Evolutionary conservation across 768 basidiomycete species (phyloP).

Genomic region (Termitomyces sp.): DNA sequence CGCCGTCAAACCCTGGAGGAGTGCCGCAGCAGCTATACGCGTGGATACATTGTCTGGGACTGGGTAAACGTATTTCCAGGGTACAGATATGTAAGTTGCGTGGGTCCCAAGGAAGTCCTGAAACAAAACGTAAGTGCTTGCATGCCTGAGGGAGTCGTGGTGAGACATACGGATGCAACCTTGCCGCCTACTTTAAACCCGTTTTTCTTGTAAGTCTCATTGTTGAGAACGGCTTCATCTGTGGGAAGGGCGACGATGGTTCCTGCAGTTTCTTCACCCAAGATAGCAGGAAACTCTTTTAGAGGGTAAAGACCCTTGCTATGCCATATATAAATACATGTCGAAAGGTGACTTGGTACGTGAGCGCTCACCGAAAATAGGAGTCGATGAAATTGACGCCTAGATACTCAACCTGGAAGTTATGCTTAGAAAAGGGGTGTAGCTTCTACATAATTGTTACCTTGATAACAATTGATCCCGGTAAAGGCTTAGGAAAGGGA

Average conservation of each 20-base stretch:
- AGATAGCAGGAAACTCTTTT: constrained; percentile 51
- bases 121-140: background rate
- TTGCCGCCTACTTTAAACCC: constrained; percentile 63
- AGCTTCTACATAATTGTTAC: constrained; percentile 10
- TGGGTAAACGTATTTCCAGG: constrained; percentile 55
- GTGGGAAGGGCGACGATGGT: constrained; percentile 70
- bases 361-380: constrained; percentile 58
- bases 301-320: constrained; percentile 64
- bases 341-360: background rate
- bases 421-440: background rate
- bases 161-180: constrained; percentile 56
- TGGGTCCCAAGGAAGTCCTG: constrained; percentile 50
- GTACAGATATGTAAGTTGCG: constrained; percentile 67
- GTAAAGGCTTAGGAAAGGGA: constrained; percentile 58
- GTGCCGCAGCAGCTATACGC: constrained; percentile 56
- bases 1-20: constrained; percentile 77
- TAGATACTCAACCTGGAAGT: constrained; percentile 55
- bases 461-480: constrained; percentile 54
- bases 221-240: constrained; percentile 51
- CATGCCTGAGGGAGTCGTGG: background rate
- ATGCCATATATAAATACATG: background rate
- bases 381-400: constrained; percentile 89
- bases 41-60: constrained; percentile 60
- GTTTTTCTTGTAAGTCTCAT: constrained; percentile 58
- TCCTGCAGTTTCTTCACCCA: constrained; percentile 81